phyloP scores from a whole-genome alignment of 768 basidiomycete genomes.

The Boletus pseudo-olivaceus region DNA sequence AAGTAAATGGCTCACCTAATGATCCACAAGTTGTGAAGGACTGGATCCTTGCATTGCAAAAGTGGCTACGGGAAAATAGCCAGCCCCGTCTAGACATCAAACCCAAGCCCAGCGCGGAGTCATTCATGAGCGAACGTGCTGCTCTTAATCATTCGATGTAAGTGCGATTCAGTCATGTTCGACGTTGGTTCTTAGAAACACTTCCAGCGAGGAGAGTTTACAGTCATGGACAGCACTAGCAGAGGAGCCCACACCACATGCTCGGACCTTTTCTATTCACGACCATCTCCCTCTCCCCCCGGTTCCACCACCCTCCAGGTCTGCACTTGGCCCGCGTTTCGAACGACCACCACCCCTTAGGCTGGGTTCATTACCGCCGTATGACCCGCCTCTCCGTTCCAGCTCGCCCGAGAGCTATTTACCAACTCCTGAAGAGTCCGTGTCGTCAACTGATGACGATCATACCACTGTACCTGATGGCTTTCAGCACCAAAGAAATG shows the following conservation, averaged over 20 bases:
- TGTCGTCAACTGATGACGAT: constrained; percentile 46
- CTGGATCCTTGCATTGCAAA: constrained; percentile 70
- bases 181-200: constrained; percentile 3
- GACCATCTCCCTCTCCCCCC: constrained; percentile 49
- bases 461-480: constrained; percentile 28
- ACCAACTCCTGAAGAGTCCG: constrained; percentile 56
- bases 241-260: constrained; percentile 45
- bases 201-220: constrained; percentile 36
- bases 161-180: constrained; percentile 1
- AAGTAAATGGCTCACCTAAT: constrained; percentile 38
- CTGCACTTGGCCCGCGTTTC: constrained; percentile 23
- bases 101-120: constrained; percentile 45
- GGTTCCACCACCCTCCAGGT: constrained; percentile 22
- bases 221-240: constrained; percentile 45
- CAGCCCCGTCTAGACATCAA: constrained; percentile 30
- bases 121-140: constrained; percentile 43
- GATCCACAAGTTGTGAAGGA: constrained; percentile 55
- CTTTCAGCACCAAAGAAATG: constrained; percentile 44
- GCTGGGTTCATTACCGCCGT: constrained; percentile 42
- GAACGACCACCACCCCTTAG: constrained; percentile 49
- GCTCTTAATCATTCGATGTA: constrained; percentile 34
- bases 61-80: constrained; percentile 65
- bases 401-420: constrained; percentile 52
- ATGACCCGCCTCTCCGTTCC: constrained; percentile 43
- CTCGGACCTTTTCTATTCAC: constrained; percentile 59